Base-by-base conservation (phyloP, 768 basidiomycete species). In the Coprinopsis strossmayeri region DNA sequence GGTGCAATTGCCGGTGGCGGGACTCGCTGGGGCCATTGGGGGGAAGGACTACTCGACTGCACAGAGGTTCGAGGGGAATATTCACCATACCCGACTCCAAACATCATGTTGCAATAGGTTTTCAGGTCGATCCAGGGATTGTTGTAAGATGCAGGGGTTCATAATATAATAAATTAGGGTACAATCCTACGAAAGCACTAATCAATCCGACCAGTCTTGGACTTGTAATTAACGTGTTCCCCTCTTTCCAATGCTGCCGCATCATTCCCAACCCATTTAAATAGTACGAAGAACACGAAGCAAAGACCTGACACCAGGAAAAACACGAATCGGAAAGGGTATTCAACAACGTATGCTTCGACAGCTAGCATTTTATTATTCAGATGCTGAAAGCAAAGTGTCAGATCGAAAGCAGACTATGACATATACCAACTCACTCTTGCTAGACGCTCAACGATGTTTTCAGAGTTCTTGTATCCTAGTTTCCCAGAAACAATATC, bases 381-480 rank as follows among this genome's bases (percentile, higher is more conserved):
- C 26, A 77, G 59, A 52, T 64, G 65, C 76, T 77, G 53, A 18
- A 12, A 40, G 12, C 46, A 20, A 10, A 17, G 17, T 34, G 35
- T 41, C 27, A 35, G 46, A 50, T 32, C n/a, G 17, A 18, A 25
- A 20, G 37, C 21, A 26, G 2, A 17, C 43, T 47, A 44, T 3
- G 5, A 39, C 46, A 40, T n/a, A 34, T 35, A 45, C n/a, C n/a
- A 37, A 57, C 65, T 5, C 61, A 87, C 87, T 51, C 82, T 66
- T 0, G 82, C 79, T 7, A 76, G 52, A 30, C 89, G 74, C 61
- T 91, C 88, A 12, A 88, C 58, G 3, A 74, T 32, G 57, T 81
- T 88, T 57, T 86, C 87, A 0, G 89, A 91, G 49, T 88, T 66
- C 56, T 78, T 82, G 53, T 73, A 71, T 3, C 56, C 35, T 0